Evolutionary conservation across 495 filamentous ascomycete genomes (phyloP), one percentile per base, ranked within the genome.

Genomic region (Hypoxylon fragiforme): DNA sequence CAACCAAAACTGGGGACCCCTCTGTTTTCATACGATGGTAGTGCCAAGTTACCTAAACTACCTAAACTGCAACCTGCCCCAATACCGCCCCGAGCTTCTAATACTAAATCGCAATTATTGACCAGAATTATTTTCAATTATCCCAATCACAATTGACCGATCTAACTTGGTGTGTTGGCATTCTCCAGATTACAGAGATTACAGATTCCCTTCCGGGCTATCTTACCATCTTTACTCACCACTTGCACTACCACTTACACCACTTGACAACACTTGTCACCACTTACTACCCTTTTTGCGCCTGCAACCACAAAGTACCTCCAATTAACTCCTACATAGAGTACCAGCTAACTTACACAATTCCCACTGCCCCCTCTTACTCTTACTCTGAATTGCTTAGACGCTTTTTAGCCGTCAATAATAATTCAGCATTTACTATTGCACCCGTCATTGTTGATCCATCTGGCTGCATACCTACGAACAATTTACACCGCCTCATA

Each of bases 151-250:
- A 46, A 50, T 44, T 47, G 28, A 52, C 8, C 35, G 58, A 62
- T 62, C 52, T 56, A 19, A 52, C 43, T 18, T 62, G 58, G 56
- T 62, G 58, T 56, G 58, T 52, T 62, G 58, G 47, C 58, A 56
- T 39, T 49, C 50, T 40, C 44, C 57, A 50, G 49, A 55, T n/a
- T 47, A 13, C 40, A n/a, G 22, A 28, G n/a, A n/a, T n/a, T n/a
- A n/a, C n/a, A n/a, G n/a, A n/a, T n/a, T n/a, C n/a, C n/a, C n/a
- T n/a, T n/a, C n/a, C n/a, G n/a, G n/a, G n/a, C n/a, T n/a, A n/a
- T n/a, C n/a, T n/a, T n/a, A n/a, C n/a, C n/a, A n/a, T n/a, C n/a
- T n/a, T n/a, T n/a, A n/a, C n/a, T n/a, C n/a, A n/a, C n/a, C n/a
- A n/a, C n/a, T n/a, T n/a, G n/a, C n/a, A n/a, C n/a, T n/a, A n/a